Evolutionary conservation across 2,329 filamentous ascomycete genomes (phyloP).

Genomic region (Apiospora rasikravindrae): DNA sequence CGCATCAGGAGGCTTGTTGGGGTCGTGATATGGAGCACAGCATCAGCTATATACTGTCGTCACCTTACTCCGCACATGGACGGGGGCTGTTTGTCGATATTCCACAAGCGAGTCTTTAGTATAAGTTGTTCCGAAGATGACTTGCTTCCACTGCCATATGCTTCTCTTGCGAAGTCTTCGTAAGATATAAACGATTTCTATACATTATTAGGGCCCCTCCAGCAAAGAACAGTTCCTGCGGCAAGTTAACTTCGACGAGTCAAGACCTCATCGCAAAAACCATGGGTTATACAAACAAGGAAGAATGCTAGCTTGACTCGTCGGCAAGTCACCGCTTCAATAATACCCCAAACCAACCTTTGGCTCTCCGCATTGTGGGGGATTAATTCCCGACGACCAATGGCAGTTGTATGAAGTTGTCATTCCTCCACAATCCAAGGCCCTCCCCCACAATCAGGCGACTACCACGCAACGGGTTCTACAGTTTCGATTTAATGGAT

Average conservation of each 20-base stretch:
- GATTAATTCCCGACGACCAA: constrained; percentile 2
- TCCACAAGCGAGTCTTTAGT: not conserved
- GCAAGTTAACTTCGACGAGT: not conserved
- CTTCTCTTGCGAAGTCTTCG: not conserved
- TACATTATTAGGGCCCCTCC: not conserved
- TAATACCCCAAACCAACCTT: not conserved
- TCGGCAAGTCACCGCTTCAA: constrained; percentile 15
- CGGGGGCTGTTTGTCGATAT: not conserved
- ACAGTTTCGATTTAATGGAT: not conserved
- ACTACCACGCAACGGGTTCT: constrained; percentile 1
- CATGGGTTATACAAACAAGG: not conserved
- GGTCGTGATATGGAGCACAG: not conserved
- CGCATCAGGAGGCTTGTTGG: not conserved
- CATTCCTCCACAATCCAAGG: constrained; percentile 2
- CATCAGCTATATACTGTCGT: not conserved
- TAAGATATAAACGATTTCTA: not conserved
- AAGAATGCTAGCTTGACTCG: not conserved
- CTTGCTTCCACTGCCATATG: not conserved
- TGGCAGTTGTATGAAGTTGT: constrained; percentile 5
- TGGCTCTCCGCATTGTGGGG: not conserved
- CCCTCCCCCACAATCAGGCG: not conserved
- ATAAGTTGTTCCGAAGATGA: not conserved
- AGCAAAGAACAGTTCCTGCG: not conserved
- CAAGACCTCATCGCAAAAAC: not conserved
- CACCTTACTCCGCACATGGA: not conserved